phyloP scores from a whole-genome alignment of 164 flowering plant genomes.

The Chloranthus sessilifolius region DNA sequence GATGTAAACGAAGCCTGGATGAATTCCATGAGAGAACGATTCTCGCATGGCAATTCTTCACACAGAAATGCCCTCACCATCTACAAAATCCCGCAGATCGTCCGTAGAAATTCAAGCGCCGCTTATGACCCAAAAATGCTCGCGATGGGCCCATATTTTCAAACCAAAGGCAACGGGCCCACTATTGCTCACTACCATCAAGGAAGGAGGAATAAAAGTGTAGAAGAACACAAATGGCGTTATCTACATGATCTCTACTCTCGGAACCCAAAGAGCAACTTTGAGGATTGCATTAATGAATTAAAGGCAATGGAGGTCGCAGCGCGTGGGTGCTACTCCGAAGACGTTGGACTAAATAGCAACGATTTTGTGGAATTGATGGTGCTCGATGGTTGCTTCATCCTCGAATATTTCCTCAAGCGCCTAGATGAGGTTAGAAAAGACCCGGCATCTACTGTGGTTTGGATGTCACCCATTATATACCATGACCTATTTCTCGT shows the following conservation, averaged over 20 bases:
- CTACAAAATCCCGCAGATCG: background rate
- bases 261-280: background rate
- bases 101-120: background rate
- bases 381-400: background rate
- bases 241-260: background rate
- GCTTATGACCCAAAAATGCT: background rate
- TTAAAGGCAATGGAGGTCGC: background rate
- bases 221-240: constrained; percentile 1
- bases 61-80: too few species aligned
- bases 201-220: too few species aligned
- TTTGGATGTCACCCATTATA: background rate
- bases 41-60: too few species aligned
- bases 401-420: background rate
- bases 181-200: too few species aligned
- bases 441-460: background rate
- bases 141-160: background rate
- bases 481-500: background rate
- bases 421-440: background rate
- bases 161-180: background rate
- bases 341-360: background rate
- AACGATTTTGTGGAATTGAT: constrained; percentile 1
- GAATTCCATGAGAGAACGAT: too few species aligned
- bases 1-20: too few species aligned
- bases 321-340: constrained; percentile 1
- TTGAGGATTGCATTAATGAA: background rate